These are phyloP conservation scores for Tillandsia leiboldiana DNA, from an alignment of 176 grass and related monocot species.

Conservation along the genomic window DNA sequence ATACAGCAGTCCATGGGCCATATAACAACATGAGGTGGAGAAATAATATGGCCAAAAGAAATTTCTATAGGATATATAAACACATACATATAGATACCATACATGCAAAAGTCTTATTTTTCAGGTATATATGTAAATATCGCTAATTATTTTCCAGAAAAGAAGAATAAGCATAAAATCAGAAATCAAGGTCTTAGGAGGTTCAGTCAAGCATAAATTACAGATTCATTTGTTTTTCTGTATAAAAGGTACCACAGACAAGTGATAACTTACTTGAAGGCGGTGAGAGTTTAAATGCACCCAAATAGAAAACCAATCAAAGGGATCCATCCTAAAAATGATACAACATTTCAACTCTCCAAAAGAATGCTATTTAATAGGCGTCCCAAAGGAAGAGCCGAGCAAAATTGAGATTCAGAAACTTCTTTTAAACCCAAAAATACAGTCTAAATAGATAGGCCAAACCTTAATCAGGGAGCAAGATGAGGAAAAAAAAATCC, in stretches of 20 bases:
- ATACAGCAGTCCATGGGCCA: not conserved
- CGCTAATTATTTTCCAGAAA: too few species aligned
- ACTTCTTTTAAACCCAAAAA: not conserved
- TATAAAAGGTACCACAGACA: too few species aligned
- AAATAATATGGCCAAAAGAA: slow-evolving; percentile 3
- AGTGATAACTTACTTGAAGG: not conserved
- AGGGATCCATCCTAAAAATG: not conserved
- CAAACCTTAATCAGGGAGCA: not conserved
- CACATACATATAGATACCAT: too few species aligned
- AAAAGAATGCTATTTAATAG: not conserved
- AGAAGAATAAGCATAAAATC: too few species aligned
- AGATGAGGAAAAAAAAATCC: too few species aligned
- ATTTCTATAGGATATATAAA: too few species aligned
- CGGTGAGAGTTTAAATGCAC: not conserved
- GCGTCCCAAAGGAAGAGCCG: not conserved
- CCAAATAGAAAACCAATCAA: not conserved
- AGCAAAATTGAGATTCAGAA: not conserved
- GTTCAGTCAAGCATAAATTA: too few species aligned
- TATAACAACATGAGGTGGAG: not conserved
- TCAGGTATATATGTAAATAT: too few species aligned
- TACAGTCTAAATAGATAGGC: not conserved
- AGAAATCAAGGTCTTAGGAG: too few species aligned
- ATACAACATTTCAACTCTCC: not conserved
- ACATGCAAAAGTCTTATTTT: too few species aligned
- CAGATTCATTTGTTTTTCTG: too few species aligned